Evolutionary conservation across 495 filamentous ascomycete species (phyloP).

Genomic region (Tuber microsphaerosporum): DNA sequence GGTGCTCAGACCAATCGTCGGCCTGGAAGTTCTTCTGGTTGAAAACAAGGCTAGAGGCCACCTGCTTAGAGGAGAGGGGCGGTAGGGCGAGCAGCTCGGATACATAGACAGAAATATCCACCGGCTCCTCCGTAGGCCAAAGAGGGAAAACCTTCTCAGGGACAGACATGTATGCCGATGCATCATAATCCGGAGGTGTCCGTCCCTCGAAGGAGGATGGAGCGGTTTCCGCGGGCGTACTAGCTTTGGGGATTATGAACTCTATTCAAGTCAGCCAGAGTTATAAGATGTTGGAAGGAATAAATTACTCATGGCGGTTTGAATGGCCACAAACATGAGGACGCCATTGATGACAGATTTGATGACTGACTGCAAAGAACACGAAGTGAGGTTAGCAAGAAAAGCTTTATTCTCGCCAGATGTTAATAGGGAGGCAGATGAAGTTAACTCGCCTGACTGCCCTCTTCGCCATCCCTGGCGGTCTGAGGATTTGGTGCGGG

Average conservation of each 20-base stretch:
- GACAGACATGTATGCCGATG: conserved; percentile 61
- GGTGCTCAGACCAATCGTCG: conserved; percentile 70
- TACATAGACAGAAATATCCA: conserved; percentile 83
- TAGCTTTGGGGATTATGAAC: conserved; percentile 47
- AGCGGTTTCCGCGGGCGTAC: conserved; percentile 46
- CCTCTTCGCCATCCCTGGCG: conserved; percentile 33
- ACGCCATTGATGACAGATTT: conserved; percentile 57
- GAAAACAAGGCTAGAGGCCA: conserved; percentile 56
- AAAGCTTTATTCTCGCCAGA: conserved; percentile 4
- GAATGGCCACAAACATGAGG: conserved; percentile 61
- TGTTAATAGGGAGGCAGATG: conserved; percentile 3
- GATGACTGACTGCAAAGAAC: conserved; percentile 49
- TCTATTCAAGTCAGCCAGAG: conserved; percentile 20
- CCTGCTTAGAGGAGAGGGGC: conserved; percentile 54
- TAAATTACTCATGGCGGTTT: conserved; percentile 57
- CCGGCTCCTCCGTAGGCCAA: conserved; percentile 66
- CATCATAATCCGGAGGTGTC: conserved; percentile 48
- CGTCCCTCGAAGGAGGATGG: conserved; percentile 43
- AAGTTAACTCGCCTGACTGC: conserved; percentile 18
- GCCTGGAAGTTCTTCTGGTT: conserved; percentile 75
- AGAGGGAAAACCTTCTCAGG: conserved; percentile 77
- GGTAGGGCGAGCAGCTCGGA: conserved; percentile 65
- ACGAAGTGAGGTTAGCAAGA: conserved; percentile 6
- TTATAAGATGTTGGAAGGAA: conserved; percentile 27
- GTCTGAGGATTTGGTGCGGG: conserved; percentile 35